phyloP scores from a whole-genome alignment of 768 basidiomycete genomes.

The Galerina marginata region DNA sequence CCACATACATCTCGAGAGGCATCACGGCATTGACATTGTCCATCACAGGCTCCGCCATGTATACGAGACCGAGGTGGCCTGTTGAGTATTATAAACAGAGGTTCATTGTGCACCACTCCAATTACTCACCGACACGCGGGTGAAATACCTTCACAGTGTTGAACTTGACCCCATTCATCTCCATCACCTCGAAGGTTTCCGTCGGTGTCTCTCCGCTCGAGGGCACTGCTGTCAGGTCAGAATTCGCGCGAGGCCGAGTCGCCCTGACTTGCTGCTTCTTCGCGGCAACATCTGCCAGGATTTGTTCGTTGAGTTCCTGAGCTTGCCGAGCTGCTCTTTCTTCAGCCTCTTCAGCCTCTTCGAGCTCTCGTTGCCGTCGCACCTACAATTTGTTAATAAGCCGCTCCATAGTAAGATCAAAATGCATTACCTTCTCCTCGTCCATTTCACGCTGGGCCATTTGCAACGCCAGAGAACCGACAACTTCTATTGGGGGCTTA shows the following conservation, averaged over 20 bases:
- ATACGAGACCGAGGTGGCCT: slow-evolving; percentile 72
- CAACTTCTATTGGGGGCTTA: slow-evolving; percentile 58
- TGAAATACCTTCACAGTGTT: slow-evolving; percentile 74
- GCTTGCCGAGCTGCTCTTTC: slow-evolving; percentile 59
- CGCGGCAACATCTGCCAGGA: slow-evolving; percentile 65
- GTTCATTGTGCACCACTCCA: neutral
- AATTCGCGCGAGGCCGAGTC: slow-evolving; percentile 65
- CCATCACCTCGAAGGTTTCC: slow-evolving; percentile 67
- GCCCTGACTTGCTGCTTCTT: slow-evolving; percentile 55
- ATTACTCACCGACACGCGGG: slow-evolving; percentile 62
- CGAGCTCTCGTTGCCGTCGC: slow-evolving; percentile 58
- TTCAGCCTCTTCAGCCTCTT: slow-evolving; percentile 55
- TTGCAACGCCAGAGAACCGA: slow-evolving; percentile 76
- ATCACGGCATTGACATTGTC: slow-evolving; percentile 61
- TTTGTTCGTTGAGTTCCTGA: slow-evolving; percentile 66
- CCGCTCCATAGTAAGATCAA: slow-evolving; percentile 1
- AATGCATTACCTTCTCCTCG: slow-evolving; percentile 62
- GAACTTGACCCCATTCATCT: slow-evolving; percentile 64
- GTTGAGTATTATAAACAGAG: neutral
- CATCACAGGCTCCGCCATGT: slow-evolving; percentile 77
- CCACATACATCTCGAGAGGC: slow-evolving; percentile 70
- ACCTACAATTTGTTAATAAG: slow-evolving; percentile 40
- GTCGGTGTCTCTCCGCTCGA: slow-evolving; percentile 44
- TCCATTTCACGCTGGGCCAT: slow-evolving; percentile 79
- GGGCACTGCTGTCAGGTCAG: slow-evolving; percentile 73